Base-by-base conservation (phyloP, 2,329 filamentous ascomycete species). In the Didymella keratinophila region DNA sequence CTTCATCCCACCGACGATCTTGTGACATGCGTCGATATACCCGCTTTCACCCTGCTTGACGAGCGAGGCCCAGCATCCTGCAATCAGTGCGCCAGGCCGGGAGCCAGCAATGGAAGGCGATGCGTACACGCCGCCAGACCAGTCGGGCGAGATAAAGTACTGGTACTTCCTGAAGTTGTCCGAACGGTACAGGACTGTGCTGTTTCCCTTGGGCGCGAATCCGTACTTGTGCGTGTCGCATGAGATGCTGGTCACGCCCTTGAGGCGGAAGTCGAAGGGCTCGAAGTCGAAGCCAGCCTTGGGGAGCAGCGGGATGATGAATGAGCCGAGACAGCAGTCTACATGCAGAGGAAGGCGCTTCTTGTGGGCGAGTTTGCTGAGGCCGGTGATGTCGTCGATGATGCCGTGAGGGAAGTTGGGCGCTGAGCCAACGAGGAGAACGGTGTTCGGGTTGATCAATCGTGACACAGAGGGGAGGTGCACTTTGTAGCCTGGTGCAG, bases 201-300 rank as follows among this genome's bases (percentile, higher is more conserved):
- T 95, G 84, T 96, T 99, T 67, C 95, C 95, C 81, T 99, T 99
- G 52, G 95, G 95, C 1, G 95, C 95, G 74, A 99, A 99, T 36
- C 95, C 95, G 76, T 99, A 99, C 78, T 99, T 99, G 85, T 99
- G 95, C 2, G 95, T 99, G 76, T 99, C 95, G 77, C 93, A 96
- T 66, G 89, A 93, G 77, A 99, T 98, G 77, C 90, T 94, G 3
- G 94, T 97, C 36, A 99, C 95, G 69, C 95, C 95, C 67, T 91
- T 92, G 58, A 96, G 87, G 55, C 91, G 88, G 86, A 99, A 99
- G 78, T 99, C 95, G 74, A 98, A 98, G 5, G 87, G 88, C 67
- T 90, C 87, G 21, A 90, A 86, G 62, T 96, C 92, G 77, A 97
- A 98, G 43, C 95, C 95, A n/a, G 95, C 93, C 73, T 91, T 91